Conservation (phyloP, 768 basidiomycete genomes). For the Amanita rimosa region DNA sequence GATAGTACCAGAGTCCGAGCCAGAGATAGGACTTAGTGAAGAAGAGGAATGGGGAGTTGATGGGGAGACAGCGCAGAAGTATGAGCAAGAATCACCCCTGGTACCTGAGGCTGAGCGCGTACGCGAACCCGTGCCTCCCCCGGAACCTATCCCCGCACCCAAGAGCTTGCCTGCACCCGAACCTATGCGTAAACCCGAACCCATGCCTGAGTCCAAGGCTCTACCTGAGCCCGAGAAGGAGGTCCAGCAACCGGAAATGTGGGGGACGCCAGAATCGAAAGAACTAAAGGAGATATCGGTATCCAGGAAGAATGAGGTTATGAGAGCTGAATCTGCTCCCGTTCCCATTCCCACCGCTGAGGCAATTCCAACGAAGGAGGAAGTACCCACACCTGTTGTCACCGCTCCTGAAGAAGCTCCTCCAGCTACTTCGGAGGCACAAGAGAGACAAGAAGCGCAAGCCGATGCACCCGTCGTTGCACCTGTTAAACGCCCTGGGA, state of each 20-base stretch:
- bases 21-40: background rate
- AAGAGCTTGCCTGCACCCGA: background rate
- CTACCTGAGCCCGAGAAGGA: background rate
- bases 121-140: background rate
- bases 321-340: background rate
- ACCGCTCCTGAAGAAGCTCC: constrained; percentile 7
- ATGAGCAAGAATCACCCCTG: background rate
- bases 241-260: background rate
- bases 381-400: background rate
- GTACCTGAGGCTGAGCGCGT: too few relatives aligned
- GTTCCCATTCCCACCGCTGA: background rate
- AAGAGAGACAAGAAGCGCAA: background rate
- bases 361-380: background rate
- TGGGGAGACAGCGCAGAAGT: background rate
- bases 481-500: constrained; percentile 9
- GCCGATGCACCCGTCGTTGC: background rate
- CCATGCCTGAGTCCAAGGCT: background rate
- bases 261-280: too few relatives aligned
- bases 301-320: background rate
- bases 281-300: too few relatives aligned
- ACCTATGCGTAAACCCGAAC: background rate
- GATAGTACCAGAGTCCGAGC: background rate
- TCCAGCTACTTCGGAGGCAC: background rate
- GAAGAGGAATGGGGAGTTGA: background rate
- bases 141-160: background rate